Evolutionary conservation across 768 basidiomycete genomes (phyloP).

Genomic region (Mycena amicta): DNA sequence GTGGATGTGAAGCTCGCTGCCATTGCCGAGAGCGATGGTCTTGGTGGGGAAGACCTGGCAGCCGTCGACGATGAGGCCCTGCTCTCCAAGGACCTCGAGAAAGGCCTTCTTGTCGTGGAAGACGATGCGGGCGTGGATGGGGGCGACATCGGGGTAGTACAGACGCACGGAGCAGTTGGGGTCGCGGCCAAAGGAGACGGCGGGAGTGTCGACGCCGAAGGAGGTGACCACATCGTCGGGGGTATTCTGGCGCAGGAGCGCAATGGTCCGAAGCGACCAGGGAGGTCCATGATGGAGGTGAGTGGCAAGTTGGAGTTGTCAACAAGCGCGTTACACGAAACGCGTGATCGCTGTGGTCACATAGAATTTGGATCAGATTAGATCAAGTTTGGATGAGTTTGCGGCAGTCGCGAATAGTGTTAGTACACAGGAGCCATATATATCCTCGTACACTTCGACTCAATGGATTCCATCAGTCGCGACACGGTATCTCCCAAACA

Average conservation of each 20-base stretch:
- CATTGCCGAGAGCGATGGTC: conserved; percentile 66
- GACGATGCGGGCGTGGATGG: conserved; percentile 66
- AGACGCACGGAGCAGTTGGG: conserved; percentile 65
- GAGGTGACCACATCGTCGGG: conserved; percentile 53
- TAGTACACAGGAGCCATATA: too few relatives aligned
- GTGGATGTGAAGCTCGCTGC: conserved; percentile 68
- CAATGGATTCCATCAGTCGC: background rate
- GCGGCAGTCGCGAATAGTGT: too few relatives aligned
- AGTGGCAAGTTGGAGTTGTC: conserved; percentile 6
- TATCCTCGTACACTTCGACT: too few relatives aligned
- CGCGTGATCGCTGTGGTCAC: conserved; percentile 9
- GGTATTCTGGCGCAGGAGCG: conserved; percentile 12
- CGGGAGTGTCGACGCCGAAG: conserved; percentile 71
- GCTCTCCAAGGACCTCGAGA: conserved; percentile 59
- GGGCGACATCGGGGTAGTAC: conserved; percentile 66
- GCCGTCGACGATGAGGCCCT: conserved; percentile 63
- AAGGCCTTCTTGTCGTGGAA: conserved; percentile 78
- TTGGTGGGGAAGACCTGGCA: conserved; percentile 61
- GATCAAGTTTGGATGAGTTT: too few relatives aligned
- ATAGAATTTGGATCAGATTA: too few relatives aligned
- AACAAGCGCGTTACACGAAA: background rate
- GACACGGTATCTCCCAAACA: conserved; percentile 47
- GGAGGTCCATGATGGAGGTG: conserved; percentile 12
- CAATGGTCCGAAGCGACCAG: conserved; percentile 18
- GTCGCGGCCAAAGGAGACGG: conserved; percentile 71